Conservation (phyloP, 148 eudicot species). For the Cornus suecica region DNA sequence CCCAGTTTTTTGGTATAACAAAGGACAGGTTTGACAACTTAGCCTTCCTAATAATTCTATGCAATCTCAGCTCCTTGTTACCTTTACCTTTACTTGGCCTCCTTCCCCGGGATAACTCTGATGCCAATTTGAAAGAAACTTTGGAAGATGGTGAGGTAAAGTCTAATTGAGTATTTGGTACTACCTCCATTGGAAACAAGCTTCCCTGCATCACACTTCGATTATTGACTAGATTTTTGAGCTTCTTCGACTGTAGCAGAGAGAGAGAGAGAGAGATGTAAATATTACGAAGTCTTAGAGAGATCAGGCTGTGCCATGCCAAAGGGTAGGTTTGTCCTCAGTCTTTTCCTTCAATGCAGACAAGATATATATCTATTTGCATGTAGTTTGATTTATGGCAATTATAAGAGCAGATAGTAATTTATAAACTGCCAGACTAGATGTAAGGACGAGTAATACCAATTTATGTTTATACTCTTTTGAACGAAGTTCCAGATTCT, state of each 20-base stretch:
- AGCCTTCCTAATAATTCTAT: constrained; percentile 65
- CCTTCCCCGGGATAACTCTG: constrained; percentile 61
- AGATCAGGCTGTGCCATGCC: no score
- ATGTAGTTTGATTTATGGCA: no score
- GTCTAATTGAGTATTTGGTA: constrained; percentile 38
- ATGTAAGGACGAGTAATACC: no score
- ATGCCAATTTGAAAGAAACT: constrained; percentile 30
- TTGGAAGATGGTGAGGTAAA: constrained; percentile 69
- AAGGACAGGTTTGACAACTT: constrained; percentile 75
- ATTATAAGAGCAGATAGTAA: no score
- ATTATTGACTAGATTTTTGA: not conserved
- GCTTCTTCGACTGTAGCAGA: not conserved
- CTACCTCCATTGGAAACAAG: not conserved
- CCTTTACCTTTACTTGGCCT: constrained; percentile 85
- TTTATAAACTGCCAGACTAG: no score
- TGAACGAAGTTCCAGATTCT: no score
- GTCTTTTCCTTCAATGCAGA: no score
- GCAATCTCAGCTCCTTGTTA: constrained; percentile 89
- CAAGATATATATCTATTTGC: no score
- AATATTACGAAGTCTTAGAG: not conserved
- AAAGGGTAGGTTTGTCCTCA: no score
- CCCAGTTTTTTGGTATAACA: constrained; percentile 85
- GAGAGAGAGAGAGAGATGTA: constrained; percentile 4
- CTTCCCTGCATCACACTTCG: not conserved
- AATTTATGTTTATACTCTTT: no score